Conservation (phyloP, 192 early-diverging fungal species). For the Gryganskiella cystojenkinii region DNA sequence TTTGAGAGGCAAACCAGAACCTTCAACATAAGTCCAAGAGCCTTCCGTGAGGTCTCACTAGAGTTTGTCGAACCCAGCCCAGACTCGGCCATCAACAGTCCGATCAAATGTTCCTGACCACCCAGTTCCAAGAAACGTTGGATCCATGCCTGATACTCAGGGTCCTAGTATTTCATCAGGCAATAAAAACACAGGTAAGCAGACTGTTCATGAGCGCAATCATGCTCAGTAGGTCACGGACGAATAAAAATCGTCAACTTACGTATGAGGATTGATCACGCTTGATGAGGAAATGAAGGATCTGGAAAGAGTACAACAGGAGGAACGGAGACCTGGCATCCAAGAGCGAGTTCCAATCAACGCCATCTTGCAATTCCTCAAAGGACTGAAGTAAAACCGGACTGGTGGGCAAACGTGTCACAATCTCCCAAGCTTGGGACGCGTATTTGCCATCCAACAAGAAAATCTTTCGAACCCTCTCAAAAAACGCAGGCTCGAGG, state of each 20-base stretch:
- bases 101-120: conserved; percentile 47
- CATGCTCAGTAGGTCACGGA: not conserved
- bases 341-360: conserved; percentile 49
- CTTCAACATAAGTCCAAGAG: conserved; percentile 33
- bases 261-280: conserved; percentile 35
- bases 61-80: conserved; percentile 22
- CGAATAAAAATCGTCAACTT: not conserved
- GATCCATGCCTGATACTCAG: conserved; percentile 37
- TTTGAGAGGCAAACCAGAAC: conserved; percentile 38
- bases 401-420: conserved; percentile 52
- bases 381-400: conserved; percentile 31
- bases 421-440: conserved; percentile 53
- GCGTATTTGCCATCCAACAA: conserved; percentile 57
- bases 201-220: not conserved
- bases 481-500: conserved; percentile 52
- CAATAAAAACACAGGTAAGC: not conserved
- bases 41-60: conserved; percentile 28
- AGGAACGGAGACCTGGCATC: conserved; percentile 56
- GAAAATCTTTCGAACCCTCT: conserved; percentile 53
- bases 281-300: conserved; percentile 53
- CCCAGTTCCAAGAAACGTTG: conserved; percentile 49
- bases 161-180: conserved; percentile 11
- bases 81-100: conserved; percentile 46
- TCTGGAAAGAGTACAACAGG: conserved; percentile 58
- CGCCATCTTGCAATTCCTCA: conserved; percentile 31